A percentile compares a stretch with the other conserved stretches of the same genome.
phyloP scores from a whole-genome alignment of 306 rosid species.

The Glycine latifolia region DNA sequence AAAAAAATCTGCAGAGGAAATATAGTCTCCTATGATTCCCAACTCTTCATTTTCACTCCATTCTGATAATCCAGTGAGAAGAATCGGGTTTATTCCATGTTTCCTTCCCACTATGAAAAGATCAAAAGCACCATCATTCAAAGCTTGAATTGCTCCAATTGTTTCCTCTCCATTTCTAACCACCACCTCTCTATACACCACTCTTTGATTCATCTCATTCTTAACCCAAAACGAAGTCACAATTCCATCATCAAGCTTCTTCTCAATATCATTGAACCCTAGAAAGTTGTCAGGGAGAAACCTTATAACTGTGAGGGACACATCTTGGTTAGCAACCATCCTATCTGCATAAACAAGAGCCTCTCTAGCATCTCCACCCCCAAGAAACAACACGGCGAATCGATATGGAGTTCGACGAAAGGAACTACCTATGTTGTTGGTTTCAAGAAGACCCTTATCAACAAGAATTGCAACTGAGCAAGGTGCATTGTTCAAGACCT shows the following conservation, averaged over 20 bases:
- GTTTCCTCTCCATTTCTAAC: slow-evolving; percentile 77
- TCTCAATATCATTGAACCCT: slow-evolving; percentile 75
- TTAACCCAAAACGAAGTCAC: slow-evolving; percentile 93
- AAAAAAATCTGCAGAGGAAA: slow-evolving; percentile 75
- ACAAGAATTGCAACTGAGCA: slow-evolving; percentile 82
- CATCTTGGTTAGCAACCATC: slow-evolving; percentile 46
- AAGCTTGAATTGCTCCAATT: slow-evolving; percentile 55
- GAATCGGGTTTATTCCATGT: slow-evolving; percentile 73
- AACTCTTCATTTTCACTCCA: slow-evolving; percentile 76
- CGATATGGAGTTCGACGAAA: neutral
- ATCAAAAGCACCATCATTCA: slow-evolving; percentile 60
- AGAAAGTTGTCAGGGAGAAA: slow-evolving; percentile 56
- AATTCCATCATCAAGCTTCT: slow-evolving; percentile 83
- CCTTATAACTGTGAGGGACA: slow-evolving; percentile 61
- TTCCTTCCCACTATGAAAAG: slow-evolving; percentile 81
- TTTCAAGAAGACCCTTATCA: slow-evolving; percentile 54
- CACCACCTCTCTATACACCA: slow-evolving; percentile 70
- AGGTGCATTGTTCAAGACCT: slow-evolving; percentile 68
- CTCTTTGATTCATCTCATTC: slow-evolving; percentile 66
- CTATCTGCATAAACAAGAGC: slow-evolving; percentile 80
- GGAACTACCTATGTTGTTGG: neutral
- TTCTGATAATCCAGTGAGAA: slow-evolving; percentile 60
- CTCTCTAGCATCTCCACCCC: slow-evolving; percentile 85
- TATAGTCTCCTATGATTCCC: slow-evolving; percentile 77
- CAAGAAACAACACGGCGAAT: slow-evolving; percentile 63